Percentiles rank a stretch among this genome's conserved stretches.
phyloP scores from a whole-genome alignment of 2,329 filamentous ascomycete species.

The Penicillium aurantiogriseum region DNA sequence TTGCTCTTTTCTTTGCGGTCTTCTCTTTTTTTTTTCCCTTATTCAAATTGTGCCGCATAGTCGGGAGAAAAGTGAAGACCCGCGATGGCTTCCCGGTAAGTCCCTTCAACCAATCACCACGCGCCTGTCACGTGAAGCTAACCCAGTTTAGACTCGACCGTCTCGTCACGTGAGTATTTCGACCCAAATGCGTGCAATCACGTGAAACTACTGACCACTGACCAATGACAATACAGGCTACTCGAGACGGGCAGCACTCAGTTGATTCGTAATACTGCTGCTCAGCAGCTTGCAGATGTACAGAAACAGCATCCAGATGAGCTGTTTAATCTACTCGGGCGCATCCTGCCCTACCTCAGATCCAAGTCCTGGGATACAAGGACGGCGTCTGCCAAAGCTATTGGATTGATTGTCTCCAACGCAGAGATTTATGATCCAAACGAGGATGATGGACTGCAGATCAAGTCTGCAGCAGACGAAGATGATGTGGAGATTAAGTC shows the following conservation, averaged over 20 bases:
- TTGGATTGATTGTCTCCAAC: constrained; percentile 90
- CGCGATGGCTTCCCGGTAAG: constrained; percentile 47
- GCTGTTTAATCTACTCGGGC: constrained; percentile 87
- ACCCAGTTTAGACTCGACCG: constrained; percentile 67
- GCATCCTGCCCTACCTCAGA: constrained; percentile 91
- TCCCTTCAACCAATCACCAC: constrained; percentile 24
- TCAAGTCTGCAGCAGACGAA: constrained; percentile 54
- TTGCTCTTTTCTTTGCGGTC: constrained; percentile 11
- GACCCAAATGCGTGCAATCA: neutral
- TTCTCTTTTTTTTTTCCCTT: constrained; percentile 9
- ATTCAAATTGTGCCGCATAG: constrained; percentile 21
- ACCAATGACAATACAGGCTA: constrained; percentile 58
- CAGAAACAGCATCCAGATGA: constrained; percentile 98
- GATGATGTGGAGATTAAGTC: constrained; percentile 42
- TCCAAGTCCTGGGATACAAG: constrained; percentile 98
- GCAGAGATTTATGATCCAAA: constrained; percentile 88
- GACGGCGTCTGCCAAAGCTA: constrained; percentile 86
- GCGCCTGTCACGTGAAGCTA: constrained; percentile 32
- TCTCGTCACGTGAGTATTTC: constrained; percentile 73
- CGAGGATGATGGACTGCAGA: constrained; percentile 58
- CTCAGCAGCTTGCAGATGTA: constrained; percentile 93
- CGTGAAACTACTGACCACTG: constrained; percentile 17
- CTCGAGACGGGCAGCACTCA: constrained; percentile 96
- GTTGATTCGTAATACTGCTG: constrained; percentile 93
- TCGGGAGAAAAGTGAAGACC: constrained; percentile 29